A percentile compares a stretch with the other conserved stretches of the same genome.
These are phyloP conservation scores for Mycena albidolilacea DNA, from an alignment of 768 basidiomycete genomes.

Conservation along the genomic window DNA sequence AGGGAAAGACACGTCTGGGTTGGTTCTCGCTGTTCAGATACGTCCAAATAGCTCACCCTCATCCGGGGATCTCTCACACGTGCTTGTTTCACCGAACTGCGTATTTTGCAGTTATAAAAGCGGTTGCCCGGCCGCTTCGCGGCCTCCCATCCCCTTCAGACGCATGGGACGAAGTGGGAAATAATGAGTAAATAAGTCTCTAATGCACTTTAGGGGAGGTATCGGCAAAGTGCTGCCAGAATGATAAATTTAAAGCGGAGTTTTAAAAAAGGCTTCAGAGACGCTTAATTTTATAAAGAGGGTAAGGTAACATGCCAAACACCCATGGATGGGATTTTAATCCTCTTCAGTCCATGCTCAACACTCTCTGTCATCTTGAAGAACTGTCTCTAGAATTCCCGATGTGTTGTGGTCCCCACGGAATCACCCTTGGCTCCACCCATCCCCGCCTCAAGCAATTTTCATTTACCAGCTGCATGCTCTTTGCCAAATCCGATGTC, in stretches of 20 bases:
- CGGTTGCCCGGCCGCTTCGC: too few species aligned
- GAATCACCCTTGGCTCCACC: slow-evolving; percentile 1
- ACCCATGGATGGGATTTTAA: neutral
- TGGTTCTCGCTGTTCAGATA: neutral
- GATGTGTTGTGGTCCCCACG: neutral
- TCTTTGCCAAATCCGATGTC: neutral
- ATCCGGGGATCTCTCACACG: neutral
- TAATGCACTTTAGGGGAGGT: too few species aligned
- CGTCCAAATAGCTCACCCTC: neutral
- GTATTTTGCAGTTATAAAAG: neutral
- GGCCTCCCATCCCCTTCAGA: too few species aligned
- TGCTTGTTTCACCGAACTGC: neutral
- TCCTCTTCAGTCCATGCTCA: neutral
- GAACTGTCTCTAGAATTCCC: slow-evolving; percentile 11
- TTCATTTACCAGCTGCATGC: neutral
- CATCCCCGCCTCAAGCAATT: slow-evolving; percentile 16
- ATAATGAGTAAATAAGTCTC: too few species aligned
- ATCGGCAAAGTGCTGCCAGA: too few species aligned
- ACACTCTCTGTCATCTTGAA: slow-evolving; percentile 9
- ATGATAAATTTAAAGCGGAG: too few species aligned
- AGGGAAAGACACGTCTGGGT: neutral
- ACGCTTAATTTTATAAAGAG: too few species aligned
- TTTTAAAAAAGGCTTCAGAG: too few species aligned
- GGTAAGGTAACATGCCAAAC: neutral
- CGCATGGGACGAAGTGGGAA: too few species aligned